Percentiles rank a stretch among this genome's conserved stretches.
Conservation (phyloP, 2,329 filamentous ascomycete genomes). For the Ceratocystis destructans region DNA sequence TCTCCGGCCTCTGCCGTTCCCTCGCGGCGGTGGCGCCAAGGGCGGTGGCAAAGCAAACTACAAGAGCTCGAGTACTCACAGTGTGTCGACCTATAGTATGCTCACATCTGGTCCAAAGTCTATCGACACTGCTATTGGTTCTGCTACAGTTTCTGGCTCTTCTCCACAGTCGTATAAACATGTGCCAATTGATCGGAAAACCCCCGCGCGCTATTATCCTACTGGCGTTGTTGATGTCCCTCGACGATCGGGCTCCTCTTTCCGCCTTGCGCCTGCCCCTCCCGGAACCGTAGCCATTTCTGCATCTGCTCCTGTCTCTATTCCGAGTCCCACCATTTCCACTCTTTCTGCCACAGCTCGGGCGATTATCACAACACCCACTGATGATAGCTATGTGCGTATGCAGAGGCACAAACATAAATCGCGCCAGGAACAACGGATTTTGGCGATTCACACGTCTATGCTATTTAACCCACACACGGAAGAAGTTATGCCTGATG, state of each 20-base stretch:
- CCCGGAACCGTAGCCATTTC: neutral
- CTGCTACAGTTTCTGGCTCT: neutral
- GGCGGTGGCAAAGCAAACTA: neutral
- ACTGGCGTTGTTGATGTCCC: neutral
- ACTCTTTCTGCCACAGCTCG: neutral
- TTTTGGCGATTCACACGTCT: constrained; percentile 32
- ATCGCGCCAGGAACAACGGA: constrained; percentile 10
- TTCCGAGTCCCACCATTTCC: neutral
- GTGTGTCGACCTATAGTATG: neutral
- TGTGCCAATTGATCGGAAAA: neutral
- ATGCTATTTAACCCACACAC: constrained; percentile 34
- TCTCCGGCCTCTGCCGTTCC: constrained; percentile 1
- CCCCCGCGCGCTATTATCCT: neutral
- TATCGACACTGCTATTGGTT: neutral
- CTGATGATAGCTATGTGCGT: constrained; percentile 12
- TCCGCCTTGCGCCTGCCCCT: neutral
- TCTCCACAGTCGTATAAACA: neutral
- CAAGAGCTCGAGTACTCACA: constrained; percentile 6
- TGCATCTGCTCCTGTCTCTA: neutral
- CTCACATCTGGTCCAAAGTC: neutral
- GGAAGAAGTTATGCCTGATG: constrained; percentile 30
- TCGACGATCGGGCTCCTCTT: neutral
- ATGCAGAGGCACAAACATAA: constrained; percentile 8
- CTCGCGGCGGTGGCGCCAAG: neutral
- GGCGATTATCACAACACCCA: neutral